Evolutionary conservation across 176 grass and related monocot genomes (phyloP).

Genomic region (Alloteropsis semialata): DNA sequence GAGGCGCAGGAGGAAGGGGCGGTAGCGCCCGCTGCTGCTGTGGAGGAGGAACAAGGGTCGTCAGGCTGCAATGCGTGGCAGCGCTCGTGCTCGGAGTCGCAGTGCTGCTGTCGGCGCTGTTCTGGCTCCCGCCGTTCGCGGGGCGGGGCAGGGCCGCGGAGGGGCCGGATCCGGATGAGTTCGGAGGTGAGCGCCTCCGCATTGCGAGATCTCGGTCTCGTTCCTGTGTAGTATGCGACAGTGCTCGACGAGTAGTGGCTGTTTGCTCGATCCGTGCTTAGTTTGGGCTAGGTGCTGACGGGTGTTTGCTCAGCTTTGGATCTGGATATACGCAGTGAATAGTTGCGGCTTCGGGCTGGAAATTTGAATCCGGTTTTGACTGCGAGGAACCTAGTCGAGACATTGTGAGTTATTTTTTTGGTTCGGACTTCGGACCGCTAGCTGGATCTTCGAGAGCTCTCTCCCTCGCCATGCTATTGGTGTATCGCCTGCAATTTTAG

Average conservation of each 20-base stretch:
- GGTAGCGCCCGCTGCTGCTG: background rate
- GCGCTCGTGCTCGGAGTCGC: slow-evolving; percentile 62
- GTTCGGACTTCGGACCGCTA: background rate
- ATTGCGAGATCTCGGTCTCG: slow-evolving; percentile 28
- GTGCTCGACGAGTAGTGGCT: background rate
- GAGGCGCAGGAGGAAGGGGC: background rate
- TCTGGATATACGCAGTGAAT: slow-evolving; percentile 22
- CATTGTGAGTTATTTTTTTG: background rate
- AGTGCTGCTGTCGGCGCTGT: slow-evolving; percentile 78
- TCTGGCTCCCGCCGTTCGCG: slow-evolving; percentile 86
- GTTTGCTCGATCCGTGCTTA: background rate
- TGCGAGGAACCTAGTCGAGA: background rate
- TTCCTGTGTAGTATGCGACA: background rate
- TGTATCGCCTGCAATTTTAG: background rate
- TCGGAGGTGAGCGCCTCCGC: slow-evolving; percentile 46
- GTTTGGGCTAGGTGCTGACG: background rate
- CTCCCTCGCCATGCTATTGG: background rate
- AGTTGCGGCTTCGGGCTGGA: background rate
- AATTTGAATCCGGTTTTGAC: background rate
- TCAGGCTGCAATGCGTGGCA: slow-evolving; percentile 61
- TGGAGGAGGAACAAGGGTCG: background rate
- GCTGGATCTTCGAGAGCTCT: background rate
- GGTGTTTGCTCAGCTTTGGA: slow-evolving; percentile 8
- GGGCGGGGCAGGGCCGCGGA: slow-evolving; percentile 19
- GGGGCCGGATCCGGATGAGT: slow-evolving; percentile 26